Evolutionary conservation across 768 basidiomycete species (phyloP).

Genomic region (Suillus lakei): DNA sequence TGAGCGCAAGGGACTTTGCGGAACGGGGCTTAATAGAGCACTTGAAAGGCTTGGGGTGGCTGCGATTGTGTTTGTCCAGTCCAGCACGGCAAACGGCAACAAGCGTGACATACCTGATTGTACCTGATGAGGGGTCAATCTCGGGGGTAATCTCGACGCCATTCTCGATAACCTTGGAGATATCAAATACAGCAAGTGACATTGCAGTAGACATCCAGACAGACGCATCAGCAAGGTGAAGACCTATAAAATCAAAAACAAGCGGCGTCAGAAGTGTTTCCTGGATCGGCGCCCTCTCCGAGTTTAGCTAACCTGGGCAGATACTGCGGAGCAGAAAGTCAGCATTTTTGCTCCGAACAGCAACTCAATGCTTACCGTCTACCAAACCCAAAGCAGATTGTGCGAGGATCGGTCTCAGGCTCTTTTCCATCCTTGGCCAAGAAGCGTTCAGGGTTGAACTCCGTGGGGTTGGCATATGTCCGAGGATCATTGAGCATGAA

Average conservation of each 20-base stretch:
- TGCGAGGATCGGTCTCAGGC: conserved; percentile 61
- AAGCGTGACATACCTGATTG: conserved; percentile 49
- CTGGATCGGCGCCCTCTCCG: conserved; percentile 7
- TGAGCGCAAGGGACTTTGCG: conserved; percentile 49
- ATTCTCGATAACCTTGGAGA: conserved; percentile 43
- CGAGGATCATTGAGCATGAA: conserved; percentile 36
- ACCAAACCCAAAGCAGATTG: conserved; percentile 73
- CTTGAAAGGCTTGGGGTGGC: conserved; percentile 38
- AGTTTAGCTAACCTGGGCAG: conserved; percentile 30
- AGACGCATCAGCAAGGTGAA: conserved; percentile 50
- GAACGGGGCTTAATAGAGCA: conserved; percentile 59
- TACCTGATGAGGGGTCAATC: conserved; percentile 56
- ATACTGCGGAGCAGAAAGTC: conserved; percentile 19
- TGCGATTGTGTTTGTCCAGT: neutral
- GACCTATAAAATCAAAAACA: conserved; percentile 35
- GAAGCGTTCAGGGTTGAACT: conserved; percentile 67
- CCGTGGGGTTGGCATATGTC: conserved; percentile 56
- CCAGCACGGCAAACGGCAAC: no score
- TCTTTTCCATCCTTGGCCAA: conserved; percentile 40
- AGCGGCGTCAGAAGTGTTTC: conserved; percentile 20
- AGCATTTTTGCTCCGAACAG: conserved; percentile 11
- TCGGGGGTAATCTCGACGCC: conserved; percentile 51
- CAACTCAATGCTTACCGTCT: conserved; percentile 47
- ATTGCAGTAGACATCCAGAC: conserved; percentile 42
- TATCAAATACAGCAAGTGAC: conserved; percentile 48